Percentiles rank a stretch among this genome's conserved stretches.
phyloP scores from a whole-genome alignment of 1,284 basidiomycete species.

The Neonothopanus nambi region DNA sequence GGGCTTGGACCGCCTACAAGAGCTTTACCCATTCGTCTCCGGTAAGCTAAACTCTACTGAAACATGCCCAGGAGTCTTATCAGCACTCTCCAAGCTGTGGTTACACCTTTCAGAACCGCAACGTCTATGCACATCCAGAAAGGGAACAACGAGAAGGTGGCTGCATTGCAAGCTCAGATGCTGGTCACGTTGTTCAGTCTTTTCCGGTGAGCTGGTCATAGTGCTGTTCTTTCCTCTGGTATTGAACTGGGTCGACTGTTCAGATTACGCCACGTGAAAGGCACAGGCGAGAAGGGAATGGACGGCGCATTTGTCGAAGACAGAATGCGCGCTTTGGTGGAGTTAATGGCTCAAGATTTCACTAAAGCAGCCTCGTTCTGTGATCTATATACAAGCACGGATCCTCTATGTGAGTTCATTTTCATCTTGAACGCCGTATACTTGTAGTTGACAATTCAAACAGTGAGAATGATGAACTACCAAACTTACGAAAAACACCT shows the following conservation, averaged over 20 bases:
- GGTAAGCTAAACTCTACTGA: too few species aligned
- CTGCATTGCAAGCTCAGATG: conserved; percentile 43
- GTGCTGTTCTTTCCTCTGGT: not conserved
- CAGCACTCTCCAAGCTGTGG: too few species aligned
- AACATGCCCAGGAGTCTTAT: too few species aligned
- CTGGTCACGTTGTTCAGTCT: conserved; percentile 44
- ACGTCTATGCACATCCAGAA: too few species aligned
- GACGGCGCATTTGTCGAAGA: conserved; percentile 29
- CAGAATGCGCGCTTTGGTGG: conserved; percentile 29
- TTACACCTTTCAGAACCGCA: too few species aligned
- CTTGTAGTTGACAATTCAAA: too few species aligned
- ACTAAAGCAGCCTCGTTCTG: conserved; percentile 35
- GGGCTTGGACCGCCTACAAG: too few species aligned
- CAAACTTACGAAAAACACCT: conserved; percentile 31
- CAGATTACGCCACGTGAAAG: conserved; percentile 13
- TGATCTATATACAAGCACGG: conserved; percentile 35
- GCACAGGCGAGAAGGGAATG: conserved; percentile 25
- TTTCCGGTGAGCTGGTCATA: not conserved
- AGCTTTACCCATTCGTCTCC: too few species aligned
- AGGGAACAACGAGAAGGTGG: conserved; percentile 41
- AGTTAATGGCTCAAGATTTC: conserved; percentile 33
- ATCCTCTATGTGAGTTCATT: too few species aligned
- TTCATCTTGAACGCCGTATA: too few species aligned
- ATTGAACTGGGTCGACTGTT: not conserved
- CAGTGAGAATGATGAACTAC: too few species aligned